Percentiles rank a stretch among this genome's conserved stretches.
phyloP scores from a whole-genome alignment of 73 alveolate species.

The Paramecium bursaria region DNA sequence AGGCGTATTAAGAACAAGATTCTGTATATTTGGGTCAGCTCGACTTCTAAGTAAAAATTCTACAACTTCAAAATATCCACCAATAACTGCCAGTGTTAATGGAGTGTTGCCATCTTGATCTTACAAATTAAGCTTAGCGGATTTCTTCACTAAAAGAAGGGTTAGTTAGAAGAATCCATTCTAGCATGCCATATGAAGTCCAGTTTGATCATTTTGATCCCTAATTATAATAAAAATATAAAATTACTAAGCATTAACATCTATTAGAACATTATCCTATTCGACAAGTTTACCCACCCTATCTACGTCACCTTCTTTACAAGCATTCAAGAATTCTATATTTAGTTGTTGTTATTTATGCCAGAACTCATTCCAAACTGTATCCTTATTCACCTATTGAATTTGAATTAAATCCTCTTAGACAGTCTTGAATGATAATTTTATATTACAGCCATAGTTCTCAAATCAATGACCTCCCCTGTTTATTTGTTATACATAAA shows the following conservation, averaged over 20 bases:
- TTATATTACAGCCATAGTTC: not conserved
- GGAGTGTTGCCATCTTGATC: conserved; percentile 53
- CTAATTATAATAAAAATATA: not conserved
- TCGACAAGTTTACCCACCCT: not conserved
- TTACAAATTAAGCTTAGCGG: conserved; percentile 1
- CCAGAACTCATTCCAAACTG: conserved; percentile 52
- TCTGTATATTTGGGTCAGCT: conserved; percentile 32
- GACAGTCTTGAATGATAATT: not conserved
- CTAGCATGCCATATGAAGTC: conserved; percentile 49
- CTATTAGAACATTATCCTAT: not conserved
- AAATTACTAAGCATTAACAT: conserved; percentile 40
- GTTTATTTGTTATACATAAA: conserved; percentile 42
- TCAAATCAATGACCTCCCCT: conserved; percentile 18
- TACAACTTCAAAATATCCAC: not conserved
- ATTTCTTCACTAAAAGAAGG: not conserved
- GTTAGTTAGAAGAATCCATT: conserved; percentile 27
- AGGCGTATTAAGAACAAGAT: conserved; percentile 41
- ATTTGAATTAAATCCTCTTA: conserved; percentile 1
- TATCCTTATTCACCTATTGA: not conserved
- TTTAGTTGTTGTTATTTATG: not conserved
- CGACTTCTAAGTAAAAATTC: not conserved
- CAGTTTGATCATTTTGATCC: conserved; percentile 25
- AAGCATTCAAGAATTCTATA: conserved; percentile 5
- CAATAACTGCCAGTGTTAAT: conserved; percentile 6
- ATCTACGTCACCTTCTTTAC: not conserved